Evolutionary conservation across 2,329 filamentous ascomycete genomes (phyloP).

Genomic region (Aspergillus brunneoviolaceus): DNA sequence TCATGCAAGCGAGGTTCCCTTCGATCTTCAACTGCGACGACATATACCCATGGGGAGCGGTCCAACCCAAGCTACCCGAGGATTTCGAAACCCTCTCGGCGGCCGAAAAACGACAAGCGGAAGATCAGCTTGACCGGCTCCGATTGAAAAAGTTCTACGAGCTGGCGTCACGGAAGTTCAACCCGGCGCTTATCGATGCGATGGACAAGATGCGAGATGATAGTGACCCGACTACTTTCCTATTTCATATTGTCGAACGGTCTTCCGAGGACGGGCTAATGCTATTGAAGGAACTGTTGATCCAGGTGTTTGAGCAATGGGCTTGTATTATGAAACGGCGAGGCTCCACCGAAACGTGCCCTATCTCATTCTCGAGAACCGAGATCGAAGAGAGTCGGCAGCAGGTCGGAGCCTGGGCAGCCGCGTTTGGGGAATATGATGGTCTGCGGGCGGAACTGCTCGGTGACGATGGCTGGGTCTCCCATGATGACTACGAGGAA

Average conservation of each 20-base stretch:
- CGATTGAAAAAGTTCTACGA: conserved; percentile 28
- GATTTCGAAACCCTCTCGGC: conserved; percentile 22
- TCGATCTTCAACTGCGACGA: conserved; percentile 25
- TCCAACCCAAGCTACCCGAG: conserved; percentile 25
- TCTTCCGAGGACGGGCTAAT: conserved; percentile 19
- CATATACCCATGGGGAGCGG: conserved; percentile 26
- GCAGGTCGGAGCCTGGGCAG: conserved; percentile 20
- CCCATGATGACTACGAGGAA: conserved; percentile 24
- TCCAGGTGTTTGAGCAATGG: conserved; percentile 29
- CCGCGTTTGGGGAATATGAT: conserved; percentile 22
- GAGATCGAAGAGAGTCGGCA: conserved; percentile 20
- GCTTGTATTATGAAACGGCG: conserved; percentile 14
- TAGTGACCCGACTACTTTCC: conserved; percentile 21
- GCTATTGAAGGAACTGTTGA: conserved; percentile 23
- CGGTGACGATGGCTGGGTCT: conserved; percentile 31
- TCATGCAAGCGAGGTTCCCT: conserved; percentile 27
- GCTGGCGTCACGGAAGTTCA: conserved; percentile 24
- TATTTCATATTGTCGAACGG: conserved; percentile 22
- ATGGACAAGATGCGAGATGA: conserved; percentile 23
- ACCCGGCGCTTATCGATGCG: conserved; percentile 19
- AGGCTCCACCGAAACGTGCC: conserved; percentile 17
- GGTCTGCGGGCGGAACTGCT: conserved; percentile 13
- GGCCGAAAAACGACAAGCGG: conserved; percentile 15
- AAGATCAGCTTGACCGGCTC: conserved; percentile 10
- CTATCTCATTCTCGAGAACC: conserved; percentile 20